Evolutionary conservation across 1,284 basidiomycete species (phyloP), one percentile per base, ranked within the genome.

Genomic region (Puccinia coronata): DNA sequence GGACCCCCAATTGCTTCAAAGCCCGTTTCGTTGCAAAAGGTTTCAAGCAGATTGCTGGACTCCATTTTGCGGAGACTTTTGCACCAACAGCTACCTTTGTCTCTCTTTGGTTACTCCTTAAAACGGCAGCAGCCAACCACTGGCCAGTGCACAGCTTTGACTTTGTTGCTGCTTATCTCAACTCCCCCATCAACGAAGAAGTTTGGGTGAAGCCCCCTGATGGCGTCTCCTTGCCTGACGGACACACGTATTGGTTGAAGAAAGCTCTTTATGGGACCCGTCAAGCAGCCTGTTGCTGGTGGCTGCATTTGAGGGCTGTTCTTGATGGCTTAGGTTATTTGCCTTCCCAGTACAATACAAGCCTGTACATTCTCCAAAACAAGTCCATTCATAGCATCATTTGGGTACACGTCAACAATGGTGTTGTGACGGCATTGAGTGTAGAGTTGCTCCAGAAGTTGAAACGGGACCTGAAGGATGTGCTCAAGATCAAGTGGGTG

Each of bases 351-450:
- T 77, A 65, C 18, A 31, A 77, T 25, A 25, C 16, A 2, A 61
- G 55, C 47, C 28, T 77, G 25, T 77, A 77, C 47, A n/a, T 36
- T 4, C 28, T 63, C 9, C 16, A 34, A 20, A n/a, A 47, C 28
- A 2, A 28, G 0, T 11, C 31, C 25, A 8, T 16, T 9, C 31
- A 34, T 6, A 28, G 59, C 28, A 9, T 77, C 4, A 51, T 77
- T 9, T 77, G 75, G 75, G 49, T 51, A 3, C 75, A 77, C 20
- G 61, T 78, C 2, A 65, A 78, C 36, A 16, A 78, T 31, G 76
- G 76, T 0, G n/a, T 65, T 16, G 76, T 78, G 4, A 51, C 49
- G 4, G 49, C 18, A 4, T 51, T 20, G 11, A 12, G 11, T 4
- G 11, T 16, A 20, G 23, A 12, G 8, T 23, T 63, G 39, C 28